These are phyloP conservation scores for Papiliotrema nemorosa DNA, from an alignment of 1,284 basidiomycete species.

Conservation along the genomic window DNA sequence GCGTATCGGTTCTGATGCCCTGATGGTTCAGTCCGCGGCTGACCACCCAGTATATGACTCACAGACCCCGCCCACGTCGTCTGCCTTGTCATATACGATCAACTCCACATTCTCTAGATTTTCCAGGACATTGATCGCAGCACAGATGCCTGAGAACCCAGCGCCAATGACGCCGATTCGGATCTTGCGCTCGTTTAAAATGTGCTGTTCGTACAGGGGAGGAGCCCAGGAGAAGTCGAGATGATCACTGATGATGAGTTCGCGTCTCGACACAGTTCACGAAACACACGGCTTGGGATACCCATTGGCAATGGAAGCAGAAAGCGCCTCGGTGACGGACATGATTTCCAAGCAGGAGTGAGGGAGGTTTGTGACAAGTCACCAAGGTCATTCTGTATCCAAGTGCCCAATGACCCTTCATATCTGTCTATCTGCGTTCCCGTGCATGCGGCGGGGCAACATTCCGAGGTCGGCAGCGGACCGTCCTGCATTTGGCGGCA, in stretches of 20 bases:
- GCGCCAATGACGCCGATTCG: neutral
- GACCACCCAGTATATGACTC: neutral
- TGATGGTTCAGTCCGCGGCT: neutral
- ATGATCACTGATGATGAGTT: neutral
- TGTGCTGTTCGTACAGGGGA: neutral
- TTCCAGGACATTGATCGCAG: neutral
- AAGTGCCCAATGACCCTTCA: no score
- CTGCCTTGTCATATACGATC: conserved; percentile 6
- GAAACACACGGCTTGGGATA: neutral
- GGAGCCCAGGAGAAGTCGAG: neutral
- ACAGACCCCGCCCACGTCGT: conserved; percentile 11
- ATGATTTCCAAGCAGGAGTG: neutral
- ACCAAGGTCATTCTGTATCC: no score
- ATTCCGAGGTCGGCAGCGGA: no score
- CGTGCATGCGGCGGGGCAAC: no score
- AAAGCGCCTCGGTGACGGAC: neutral
- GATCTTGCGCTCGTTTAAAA: conserved; percentile 2
- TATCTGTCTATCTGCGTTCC: no score
- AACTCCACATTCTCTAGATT: neutral
- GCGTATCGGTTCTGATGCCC: conserved; percentile 1
- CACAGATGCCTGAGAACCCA: neutral
- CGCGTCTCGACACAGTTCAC: neutral
- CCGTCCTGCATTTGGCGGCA: no score
- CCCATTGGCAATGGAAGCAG: neutral
- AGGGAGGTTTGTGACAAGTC: no score